phyloP scores from a whole-genome alignment of 306 rosid genomes.

The Begonia peltatifolia region DNA sequence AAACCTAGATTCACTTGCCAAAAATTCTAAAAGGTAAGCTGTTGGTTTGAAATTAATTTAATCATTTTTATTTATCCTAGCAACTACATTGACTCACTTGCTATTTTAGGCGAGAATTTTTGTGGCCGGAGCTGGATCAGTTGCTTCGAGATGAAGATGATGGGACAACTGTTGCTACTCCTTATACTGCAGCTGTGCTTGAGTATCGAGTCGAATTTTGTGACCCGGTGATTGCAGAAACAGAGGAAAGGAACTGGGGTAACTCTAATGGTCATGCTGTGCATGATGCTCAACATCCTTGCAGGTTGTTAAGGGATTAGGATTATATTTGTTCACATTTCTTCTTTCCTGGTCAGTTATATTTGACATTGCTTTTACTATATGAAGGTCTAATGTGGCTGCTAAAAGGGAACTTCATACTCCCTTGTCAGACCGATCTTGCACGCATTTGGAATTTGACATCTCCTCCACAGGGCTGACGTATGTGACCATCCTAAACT shows the following conservation, averaged over 20 bases:
- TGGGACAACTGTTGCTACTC: conserved; percentile 35
- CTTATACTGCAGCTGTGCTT: conserved; percentile 49
- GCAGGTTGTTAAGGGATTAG: conserved; percentile 36
- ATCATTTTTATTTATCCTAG: no score
- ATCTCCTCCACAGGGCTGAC: conserved; percentile 58
- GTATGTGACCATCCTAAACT: conserved; percentile 29
- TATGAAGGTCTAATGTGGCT: conserved; percentile 81
- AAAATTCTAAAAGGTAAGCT: no score
- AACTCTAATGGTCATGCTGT: conserved; percentile 45
- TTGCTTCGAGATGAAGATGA: conserved; percentile 63
- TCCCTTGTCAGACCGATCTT: conserved; percentile 81
- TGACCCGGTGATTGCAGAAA: conserved; percentile 30
- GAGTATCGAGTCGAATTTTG: conserved; percentile 42
- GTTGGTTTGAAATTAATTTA: no score
- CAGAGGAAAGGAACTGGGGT: conserved; percentile 32
- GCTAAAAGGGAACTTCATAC: conserved; percentile 87
- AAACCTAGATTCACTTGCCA: no score
- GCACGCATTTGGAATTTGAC: conserved; percentile 93
- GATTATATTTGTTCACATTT: no score
- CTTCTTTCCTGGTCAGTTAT: no score
- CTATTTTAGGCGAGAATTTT: conserved; percentile 60
- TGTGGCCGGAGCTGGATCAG: conserved; percentile 88
- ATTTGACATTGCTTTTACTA: conserved; percentile 5
- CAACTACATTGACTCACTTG: conserved; percentile 4
- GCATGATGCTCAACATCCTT: conserved; percentile 81